phyloP scores from a whole-genome alignment of 208 protist species.

The Trypanosoma grayi region DNA sequence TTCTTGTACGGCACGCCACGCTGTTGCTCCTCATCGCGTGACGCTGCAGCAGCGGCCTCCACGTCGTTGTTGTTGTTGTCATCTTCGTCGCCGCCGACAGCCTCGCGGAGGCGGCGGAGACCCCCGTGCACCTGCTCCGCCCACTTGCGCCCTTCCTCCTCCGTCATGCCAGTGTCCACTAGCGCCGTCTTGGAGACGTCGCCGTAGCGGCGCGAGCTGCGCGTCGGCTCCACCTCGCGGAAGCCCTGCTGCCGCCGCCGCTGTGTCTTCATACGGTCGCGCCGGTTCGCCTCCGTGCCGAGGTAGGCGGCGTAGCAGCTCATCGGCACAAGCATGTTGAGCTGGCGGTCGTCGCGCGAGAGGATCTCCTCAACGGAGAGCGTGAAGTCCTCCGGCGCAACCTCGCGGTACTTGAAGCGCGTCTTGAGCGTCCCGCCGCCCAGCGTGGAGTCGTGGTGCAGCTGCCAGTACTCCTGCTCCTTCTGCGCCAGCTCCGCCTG shows the following conservation, averaged over 20 bases:
- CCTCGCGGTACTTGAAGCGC: constrained; percentile 83
- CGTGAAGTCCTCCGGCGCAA: constrained; percentile 80
- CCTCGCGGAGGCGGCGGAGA: constrained; percentile 52
- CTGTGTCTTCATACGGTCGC: constrained; percentile 62
- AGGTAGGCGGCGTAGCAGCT: constrained; percentile 91
- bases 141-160: constrained; percentile 54
- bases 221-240: constrained; percentile 64
- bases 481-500: constrained; percentile 64
- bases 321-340: constrained; percentile 93
- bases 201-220: constrained; percentile 74
- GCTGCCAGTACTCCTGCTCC: constrained; percentile 81
- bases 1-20: not conserved
- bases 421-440: constrained; percentile 30
- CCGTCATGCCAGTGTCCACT: constrained; percentile 50
- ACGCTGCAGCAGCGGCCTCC: not conserved
- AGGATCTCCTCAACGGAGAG: constrained; percentile 87
- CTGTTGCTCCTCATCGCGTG: not conserved
- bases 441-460: constrained; percentile 62
- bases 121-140: constrained; percentile 30
- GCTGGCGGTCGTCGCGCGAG: constrained; percentile 81
- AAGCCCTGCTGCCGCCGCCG: constrained; percentile 55
- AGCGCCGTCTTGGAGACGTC: constrained; percentile 65
- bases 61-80: not conserved
- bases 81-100: not conserved
- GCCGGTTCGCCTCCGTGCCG: constrained; percentile 52